Evolutionary conservation across 2,329 filamentous ascomycete genomes (phyloP).

Genomic region (Lojkania enalia): DNA sequence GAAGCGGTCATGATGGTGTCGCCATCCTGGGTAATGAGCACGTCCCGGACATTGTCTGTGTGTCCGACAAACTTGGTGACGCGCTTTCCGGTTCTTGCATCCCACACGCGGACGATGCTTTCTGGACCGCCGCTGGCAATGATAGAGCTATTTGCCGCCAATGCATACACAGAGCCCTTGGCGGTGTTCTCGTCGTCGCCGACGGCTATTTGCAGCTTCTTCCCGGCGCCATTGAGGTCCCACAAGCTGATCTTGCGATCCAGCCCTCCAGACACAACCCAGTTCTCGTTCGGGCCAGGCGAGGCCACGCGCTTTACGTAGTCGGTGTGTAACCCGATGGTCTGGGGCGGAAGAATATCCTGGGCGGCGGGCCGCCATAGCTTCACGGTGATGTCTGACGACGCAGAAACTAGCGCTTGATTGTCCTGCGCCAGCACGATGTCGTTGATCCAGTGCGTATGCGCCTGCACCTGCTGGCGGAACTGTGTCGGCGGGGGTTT

Average conservation of each 20-base stretch:
- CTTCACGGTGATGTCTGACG: slow-evolving; percentile 92
- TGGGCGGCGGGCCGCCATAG: slow-evolving; percentile 78
- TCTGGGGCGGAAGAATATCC: slow-evolving; percentile 67
- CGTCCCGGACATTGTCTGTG: slow-evolving; percentile 89
- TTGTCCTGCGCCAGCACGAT: slow-evolving; percentile 79
- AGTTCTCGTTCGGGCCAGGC: slow-evolving; percentile 70
- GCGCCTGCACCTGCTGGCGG: slow-evolving; percentile 71
- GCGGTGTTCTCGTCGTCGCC: slow-evolving; percentile 78
- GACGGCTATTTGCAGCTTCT: slow-evolving; percentile 84
- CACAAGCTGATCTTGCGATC: slow-evolving; percentile 91
- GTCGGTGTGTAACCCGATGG: slow-evolving; percentile 90
- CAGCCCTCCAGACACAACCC: slow-evolving; percentile 92
- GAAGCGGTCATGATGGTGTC: slow-evolving; percentile 93
- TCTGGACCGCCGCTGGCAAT: slow-evolving; percentile 93
- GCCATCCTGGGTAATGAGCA: slow-evolving; percentile 84
- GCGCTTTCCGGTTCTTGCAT: slow-evolving; percentile 82
- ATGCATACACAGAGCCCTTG: slow-evolving; percentile 93
- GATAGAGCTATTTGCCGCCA: slow-evolving; percentile 77
- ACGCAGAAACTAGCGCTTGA: slow-evolving; percentile 80
- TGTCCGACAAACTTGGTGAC: slow-evolving; percentile 97
- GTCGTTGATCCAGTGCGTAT: slow-evolving; percentile 97
- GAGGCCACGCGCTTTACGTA: slow-evolving; percentile 94
- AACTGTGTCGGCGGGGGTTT: slow-evolving; percentile 57
- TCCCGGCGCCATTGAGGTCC: slow-evolving; percentile 86
- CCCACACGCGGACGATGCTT: slow-evolving; percentile 90